Percentiles rank a stretch among this genome's conserved stretches.
Conservation (phyloP, 441 rosid genomes). For the Erodium chrysanthum region DNA sequence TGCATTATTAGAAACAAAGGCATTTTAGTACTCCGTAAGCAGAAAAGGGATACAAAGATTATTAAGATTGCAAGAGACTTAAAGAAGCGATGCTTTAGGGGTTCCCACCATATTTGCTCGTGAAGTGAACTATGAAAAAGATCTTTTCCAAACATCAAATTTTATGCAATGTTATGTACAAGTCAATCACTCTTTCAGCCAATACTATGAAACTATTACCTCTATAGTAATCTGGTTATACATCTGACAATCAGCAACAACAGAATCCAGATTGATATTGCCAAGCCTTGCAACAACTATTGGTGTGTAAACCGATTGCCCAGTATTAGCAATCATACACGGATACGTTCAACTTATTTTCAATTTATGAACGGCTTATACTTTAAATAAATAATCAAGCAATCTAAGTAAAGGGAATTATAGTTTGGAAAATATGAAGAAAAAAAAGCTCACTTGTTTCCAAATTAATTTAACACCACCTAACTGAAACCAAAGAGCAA, state of each 20-base stretch:
- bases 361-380: too few relatives aligned
- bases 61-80: too few relatives aligned
- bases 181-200: slow-evolving; percentile 14
- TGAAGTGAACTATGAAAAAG: slow-evolving; percentile 6
- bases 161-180: slow-evolving; percentile 12
- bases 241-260: slow-evolving; percentile 55
- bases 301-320: slow-evolving; percentile 39
- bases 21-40: neutral
- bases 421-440: slow-evolving; percentile 18
- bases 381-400: too few relatives aligned
- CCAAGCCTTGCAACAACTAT: slow-evolving; percentile 55
- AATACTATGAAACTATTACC: slow-evolving; percentile 35
- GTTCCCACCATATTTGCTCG: neutral
- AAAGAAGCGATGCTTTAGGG: too few relatives aligned
- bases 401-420: too few relatives aligned
- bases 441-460: neutral
- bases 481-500: slow-evolving; percentile 11
- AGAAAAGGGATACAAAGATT: too few relatives aligned
- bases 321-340: slow-evolving; percentile 41
- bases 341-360: too few relatives aligned
- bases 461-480: neutral
- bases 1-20: slow-evolving; percentile 30
- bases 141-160: slow-evolving; percentile 20
- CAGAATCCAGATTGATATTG: slow-evolving; percentile 49
- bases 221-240: slow-evolving; percentile 63